A percentile compares a stretch with the other conserved stretches of the same genome.
Evolutionary conservation across 768 basidiomycete genomes (phyloP).

Genomic region (Lyophyllum decastes): DNA sequence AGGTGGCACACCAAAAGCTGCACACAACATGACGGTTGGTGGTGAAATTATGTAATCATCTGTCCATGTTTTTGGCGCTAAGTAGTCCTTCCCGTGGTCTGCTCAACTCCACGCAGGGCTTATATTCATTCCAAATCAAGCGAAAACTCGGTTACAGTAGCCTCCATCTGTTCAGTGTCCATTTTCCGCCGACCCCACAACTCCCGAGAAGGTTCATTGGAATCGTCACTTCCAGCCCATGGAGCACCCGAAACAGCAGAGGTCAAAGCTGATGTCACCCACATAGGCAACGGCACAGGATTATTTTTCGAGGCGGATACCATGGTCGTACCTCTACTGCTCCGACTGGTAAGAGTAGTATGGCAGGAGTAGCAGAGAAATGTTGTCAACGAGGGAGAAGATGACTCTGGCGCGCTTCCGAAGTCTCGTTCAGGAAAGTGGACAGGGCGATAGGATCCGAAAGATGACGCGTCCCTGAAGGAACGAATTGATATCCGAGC

Average conservation of each 20-base stretch:
- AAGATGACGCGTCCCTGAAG: conserved; percentile 30
- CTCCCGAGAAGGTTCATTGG: conserved; percentile 19
- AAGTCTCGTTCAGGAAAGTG: conserved; percentile 7
- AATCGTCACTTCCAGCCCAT: not conserved
- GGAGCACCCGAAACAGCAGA: not conserved
- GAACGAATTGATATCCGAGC: conserved; percentile 70
- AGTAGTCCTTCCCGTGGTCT: no score
- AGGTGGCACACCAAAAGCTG: conserved; percentile 1
- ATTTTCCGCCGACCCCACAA: conserved; percentile 30
- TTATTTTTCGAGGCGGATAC: conserved; percentile 3
- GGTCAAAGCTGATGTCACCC: conserved; percentile 28
- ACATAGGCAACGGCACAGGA: conserved; percentile 33
- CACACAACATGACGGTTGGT: not conserved
- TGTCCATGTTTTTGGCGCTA: not conserved
- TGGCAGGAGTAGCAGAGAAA: conserved; percentile 60
- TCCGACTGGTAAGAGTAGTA: conserved; percentile 56
- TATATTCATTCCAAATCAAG: conserved; percentile 29
- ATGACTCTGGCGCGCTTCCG: not conserved
- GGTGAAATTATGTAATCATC: conserved; percentile 9
- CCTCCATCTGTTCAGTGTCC: conserved; percentile 32
- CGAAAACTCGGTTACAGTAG: conserved; percentile 41
- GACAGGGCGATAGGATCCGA: conserved; percentile 25
- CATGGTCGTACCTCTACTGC: conserved; percentile 38
- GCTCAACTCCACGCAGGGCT: no score
- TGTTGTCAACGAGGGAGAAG: conserved; percentile 29